Base-by-base conservation (phyloP, 768 basidiomycete genomes). In the Chalciporus pseudorubinellus region DNA sequence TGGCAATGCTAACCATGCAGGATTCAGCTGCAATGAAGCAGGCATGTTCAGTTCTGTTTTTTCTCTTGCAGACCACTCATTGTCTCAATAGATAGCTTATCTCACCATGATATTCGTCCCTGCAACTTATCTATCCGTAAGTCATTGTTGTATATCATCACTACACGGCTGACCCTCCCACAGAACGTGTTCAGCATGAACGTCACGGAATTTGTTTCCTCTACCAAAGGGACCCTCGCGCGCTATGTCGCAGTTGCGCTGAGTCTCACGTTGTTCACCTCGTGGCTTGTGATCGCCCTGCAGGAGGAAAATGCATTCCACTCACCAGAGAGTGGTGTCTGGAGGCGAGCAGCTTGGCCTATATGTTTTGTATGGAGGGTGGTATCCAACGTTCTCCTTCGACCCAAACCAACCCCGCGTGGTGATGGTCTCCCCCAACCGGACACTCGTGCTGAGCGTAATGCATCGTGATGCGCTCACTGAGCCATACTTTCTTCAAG, bases 81-180 rank as follows among this genome's bases (percentile, higher is more conserved):
- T n/a, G 19, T 10, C 3, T 14, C 8, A 51, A 75, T 33, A 81
- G 61, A 73, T 84, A 24, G 69, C 76, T 0, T 82, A 81, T 49
- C 61, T 85, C 7, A 77, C 81, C 0, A 79, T 81, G 78, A 51
- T 79, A 24, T 85, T 82, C 62, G 70, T 84, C 18, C 82, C 83
- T 1, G 76, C 77, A 9, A 70, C 74, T 11, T 81, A 79, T 29
- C 13, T 69, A 1, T 47, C 68, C n/a, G 67, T 68, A 55, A 7
- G 68, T 55, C 5, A 4, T 38, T 21, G 5, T 14, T 33, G 34
- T 28, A 6, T 16, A 12, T 2, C 33, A 41, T 36, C 16, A 39
- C 33, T 34, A 2, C 33, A 11, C 29, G 42, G 11, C 56, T 63
- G 8, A 68, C 36, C 39, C 16, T 48, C 26, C 61, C 68, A 26